Conservation (phyloP, 1,284 basidiomycete genomes). For the Caloboletus inedulis region DNA sequence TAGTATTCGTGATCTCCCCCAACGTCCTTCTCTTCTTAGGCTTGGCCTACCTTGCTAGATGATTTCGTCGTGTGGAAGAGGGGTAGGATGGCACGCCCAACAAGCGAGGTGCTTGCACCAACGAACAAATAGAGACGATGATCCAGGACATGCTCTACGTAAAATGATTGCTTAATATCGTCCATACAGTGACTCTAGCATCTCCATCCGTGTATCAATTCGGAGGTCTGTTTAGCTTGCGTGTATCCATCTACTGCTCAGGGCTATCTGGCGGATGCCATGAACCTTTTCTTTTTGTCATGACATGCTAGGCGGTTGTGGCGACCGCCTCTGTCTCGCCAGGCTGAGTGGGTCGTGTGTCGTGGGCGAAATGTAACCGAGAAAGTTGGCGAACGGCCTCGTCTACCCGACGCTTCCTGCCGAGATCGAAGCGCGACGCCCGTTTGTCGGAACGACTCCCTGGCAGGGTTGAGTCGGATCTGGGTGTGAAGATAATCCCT, state of each 20-base stretch:
- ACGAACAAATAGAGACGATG: constrained; percentile 6
- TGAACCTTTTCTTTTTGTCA: constrained; percentile 1
- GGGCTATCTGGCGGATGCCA: neutral
- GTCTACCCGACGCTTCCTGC: constrained; percentile 14
- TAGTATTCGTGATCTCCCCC: constrained; percentile 4
- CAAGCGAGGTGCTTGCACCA: neutral
- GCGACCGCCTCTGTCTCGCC: constrained; percentile 4
- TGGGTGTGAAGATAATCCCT: constrained; percentile 1
- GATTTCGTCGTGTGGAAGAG: constrained; percentile 71
- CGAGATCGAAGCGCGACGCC: constrained; percentile 27
- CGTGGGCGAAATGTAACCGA: constrained; percentile 19
- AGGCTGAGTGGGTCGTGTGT: neutral
- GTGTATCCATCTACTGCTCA: neutral
- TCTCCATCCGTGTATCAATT: constrained; percentile 4
- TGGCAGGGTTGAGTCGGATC: neutral
- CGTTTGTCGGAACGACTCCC: constrained; percentile 4
- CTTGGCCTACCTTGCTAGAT: constrained; percentile 75
- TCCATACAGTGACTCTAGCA: constrained; percentile 14
- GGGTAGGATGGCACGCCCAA: constrained; percentile 10
- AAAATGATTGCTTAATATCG: constrained; percentile 17
- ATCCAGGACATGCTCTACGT: constrained; percentile 12
- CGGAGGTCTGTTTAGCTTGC: neutral
- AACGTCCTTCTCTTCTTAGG: constrained; percentile 39
- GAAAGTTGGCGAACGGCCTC: constrained; percentile 6
- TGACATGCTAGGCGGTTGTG: constrained; percentile 8